Percentiles rank a stretch among this genome's conserved stretches.
Conservation (phyloP, 192 early-diverging fungal species). For the Mortierella claussenii region DNA sequence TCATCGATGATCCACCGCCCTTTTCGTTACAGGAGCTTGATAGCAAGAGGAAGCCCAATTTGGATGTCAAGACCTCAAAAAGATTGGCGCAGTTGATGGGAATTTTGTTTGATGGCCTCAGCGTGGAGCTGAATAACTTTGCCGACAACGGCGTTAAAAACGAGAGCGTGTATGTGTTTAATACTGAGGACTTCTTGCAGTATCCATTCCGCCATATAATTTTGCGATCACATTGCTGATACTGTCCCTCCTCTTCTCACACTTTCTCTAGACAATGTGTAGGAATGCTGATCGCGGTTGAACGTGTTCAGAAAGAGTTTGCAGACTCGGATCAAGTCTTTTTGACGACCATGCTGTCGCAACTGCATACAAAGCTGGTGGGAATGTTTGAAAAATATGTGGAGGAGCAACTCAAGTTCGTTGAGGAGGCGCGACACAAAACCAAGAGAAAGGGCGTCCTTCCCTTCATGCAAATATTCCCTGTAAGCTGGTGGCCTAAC, state of each 20-base stretch:
- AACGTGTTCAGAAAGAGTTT: conserved; percentile 74
- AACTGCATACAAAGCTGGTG: conserved; percentile 71
- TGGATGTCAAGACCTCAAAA: conserved; percentile 78
- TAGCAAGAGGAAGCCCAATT: conserved; percentile 61
- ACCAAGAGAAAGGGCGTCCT: conserved; percentile 90
- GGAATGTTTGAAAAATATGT: conserved; percentile 84
- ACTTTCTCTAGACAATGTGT: conserved; percentile 69
- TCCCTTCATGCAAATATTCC: conserved; percentile 90
- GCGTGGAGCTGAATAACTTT: conserved; percentile 75
- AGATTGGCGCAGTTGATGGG: conserved; percentile 73
- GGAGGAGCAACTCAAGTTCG: conserved; percentile 87
- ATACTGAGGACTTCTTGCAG: no score
- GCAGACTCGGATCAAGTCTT: conserved; percentile 80
- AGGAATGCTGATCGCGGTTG: conserved; percentile 86
- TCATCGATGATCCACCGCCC: conserved; percentile 53
- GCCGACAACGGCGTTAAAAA: conserved; percentile 81
- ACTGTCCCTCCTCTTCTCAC: no score
- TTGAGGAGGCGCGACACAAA: conserved; percentile 92
- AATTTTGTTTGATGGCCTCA: conserved; percentile 78
- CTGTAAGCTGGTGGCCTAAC: conserved; percentile 58
- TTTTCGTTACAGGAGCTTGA: conserved; percentile 55
- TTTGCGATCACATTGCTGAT: no score
- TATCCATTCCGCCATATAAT: no score
- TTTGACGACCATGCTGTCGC: conserved; percentile 71
- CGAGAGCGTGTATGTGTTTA: conserved; percentile 72